Conservation (phyloP, 306 rosid genomes). For the Casuarina equisetifolia region DNA sequence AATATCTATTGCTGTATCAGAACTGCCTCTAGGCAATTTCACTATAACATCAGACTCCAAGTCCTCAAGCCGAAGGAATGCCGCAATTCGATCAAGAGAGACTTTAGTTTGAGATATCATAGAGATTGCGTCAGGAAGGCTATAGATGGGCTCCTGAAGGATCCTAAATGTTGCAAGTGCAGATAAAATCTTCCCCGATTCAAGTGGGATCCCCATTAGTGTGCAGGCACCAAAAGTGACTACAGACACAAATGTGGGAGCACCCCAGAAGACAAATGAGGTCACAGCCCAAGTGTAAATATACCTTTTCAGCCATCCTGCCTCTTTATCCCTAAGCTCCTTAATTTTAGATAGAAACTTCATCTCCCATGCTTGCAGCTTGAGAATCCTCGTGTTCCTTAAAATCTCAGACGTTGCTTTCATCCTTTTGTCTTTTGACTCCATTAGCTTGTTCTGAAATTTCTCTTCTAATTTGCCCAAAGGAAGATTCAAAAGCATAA, state of each 20-base stretch:
- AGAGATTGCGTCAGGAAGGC: neutral
- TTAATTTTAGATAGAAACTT: constrained; percentile 16
- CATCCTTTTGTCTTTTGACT: constrained; percentile 22
- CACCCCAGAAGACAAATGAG: constrained; percentile 11
- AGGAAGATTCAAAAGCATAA: constrained; percentile 18
- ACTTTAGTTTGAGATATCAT: constrained; percentile 15
- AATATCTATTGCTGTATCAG: neutral
- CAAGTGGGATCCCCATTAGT: constrained; percentile 17
- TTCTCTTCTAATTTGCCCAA: constrained; percentile 15
- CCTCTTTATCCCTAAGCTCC: constrained; percentile 3
- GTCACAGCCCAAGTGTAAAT: neutral
- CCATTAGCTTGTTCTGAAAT: constrained; percentile 23
- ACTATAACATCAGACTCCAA: constrained; percentile 1
- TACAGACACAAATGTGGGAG: constrained; percentile 18
- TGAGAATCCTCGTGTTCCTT: constrained; percentile 26
- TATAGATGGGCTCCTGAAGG: constrained; percentile 5
- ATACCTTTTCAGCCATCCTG: constrained; percentile 18
- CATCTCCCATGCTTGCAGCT: constrained; percentile 33
- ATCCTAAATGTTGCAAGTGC: constrained; percentile 18
- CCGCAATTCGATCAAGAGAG: constrained; percentile 7
- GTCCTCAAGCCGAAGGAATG: constrained; percentile 7
- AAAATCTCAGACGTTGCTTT: constrained; percentile 24
- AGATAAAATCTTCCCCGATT: constrained; percentile 19
- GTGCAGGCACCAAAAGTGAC: constrained; percentile 24
- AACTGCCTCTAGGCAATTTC: neutral